Conservation (phyloP, 257 asterid genomes). For the Solanum raphanifolium region DNA sequence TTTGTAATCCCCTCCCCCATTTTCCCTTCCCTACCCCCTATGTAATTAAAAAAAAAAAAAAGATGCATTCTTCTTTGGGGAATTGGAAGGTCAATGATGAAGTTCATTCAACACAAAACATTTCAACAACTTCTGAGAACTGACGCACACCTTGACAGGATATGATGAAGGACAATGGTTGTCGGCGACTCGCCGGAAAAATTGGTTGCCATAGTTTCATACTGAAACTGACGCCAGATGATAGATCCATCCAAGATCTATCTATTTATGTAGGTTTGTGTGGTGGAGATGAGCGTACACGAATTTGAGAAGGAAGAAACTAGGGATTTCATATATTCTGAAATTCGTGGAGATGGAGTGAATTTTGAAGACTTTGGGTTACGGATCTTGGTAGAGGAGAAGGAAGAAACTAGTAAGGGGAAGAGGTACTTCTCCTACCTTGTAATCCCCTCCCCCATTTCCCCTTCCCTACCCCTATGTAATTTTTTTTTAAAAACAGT, state of each 20-base stretch:
- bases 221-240: background rate
- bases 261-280: background rate
- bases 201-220: background rate
- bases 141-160: slow-evolving; percentile 85
- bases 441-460: background rate
- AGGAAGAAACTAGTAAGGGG: background rate
- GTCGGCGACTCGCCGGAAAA: background rate
- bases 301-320: background rate
- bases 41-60: background rate
- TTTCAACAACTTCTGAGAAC: slow-evolving; percentile 88
- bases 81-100: slow-evolving; percentile 96
- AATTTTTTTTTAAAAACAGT: slow-evolving; percentile 13
- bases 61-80: slow-evolving; percentile 89
- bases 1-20: background rate
- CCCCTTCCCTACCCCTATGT: background rate
- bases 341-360: background rate
- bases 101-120: slow-evolving; percentile 91
- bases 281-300: background rate
- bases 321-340: background rate
- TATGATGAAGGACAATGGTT: slow-evolving; percentile 59
- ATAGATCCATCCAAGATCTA: background rate
- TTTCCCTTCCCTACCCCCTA: background rate
- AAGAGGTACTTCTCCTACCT: background rate
- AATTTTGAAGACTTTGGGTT: background rate
- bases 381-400: background rate